These are phyloP conservation scores for Sporothrix inflata DNA, from an alignment of 2,329 filamentous ascomycete species.

Conservation along the genomic window DNA sequence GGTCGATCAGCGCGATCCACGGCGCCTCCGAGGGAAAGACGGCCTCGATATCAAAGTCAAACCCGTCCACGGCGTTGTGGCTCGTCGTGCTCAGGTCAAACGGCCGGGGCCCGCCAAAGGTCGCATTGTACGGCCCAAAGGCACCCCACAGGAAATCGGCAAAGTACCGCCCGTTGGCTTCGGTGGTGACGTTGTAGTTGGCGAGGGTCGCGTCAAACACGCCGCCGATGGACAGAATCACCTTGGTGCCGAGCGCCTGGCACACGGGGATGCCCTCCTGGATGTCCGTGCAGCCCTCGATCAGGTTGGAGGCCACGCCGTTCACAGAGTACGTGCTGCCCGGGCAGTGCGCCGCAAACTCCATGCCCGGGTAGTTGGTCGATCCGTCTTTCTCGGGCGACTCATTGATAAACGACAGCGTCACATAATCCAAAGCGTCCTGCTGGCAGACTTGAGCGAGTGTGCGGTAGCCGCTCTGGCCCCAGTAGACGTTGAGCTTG, in stretches of 20 bases:
- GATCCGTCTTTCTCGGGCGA: slow-evolving; percentile 43
- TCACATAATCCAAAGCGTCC: slow-evolving; percentile 42
- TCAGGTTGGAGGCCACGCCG: slow-evolving; percentile 38
- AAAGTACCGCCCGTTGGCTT: slow-evolving; percentile 40
- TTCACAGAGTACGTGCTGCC: slow-evolving; percentile 38
- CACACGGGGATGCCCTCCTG: slow-evolving; percentile 50
- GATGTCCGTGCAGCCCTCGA: slow-evolving; percentile 41
- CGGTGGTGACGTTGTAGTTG: slow-evolving; percentile 42
- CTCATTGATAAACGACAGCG: slow-evolving; percentile 45
- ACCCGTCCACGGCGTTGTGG: neutral
- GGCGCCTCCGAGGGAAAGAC: neutral
- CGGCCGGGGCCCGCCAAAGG: slow-evolving; percentile 44
- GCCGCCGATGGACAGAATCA: slow-evolving; percentile 64
- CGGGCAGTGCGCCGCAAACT: slow-evolving; percentile 44
- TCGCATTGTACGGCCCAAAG: slow-evolving; percentile 42
- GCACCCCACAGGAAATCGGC: slow-evolving; percentile 44
- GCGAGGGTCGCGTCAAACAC: slow-evolving; percentile 37
- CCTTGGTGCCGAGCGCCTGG: slow-evolving; percentile 59
- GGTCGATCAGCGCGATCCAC: slow-evolving; percentile 2
- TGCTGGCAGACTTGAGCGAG: slow-evolving; percentile 18
- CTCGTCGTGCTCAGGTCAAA: slow-evolving; percentile 41
- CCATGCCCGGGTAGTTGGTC: slow-evolving; percentile 42
- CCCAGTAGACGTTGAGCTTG: slow-evolving; percentile 27
- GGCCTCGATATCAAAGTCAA: slow-evolving; percentile 11
- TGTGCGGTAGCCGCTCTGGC: slow-evolving; percentile 12